Percentiles rank a stretch among this genome's conserved stretches.
These are phyloP conservation scores for Begonia fuchsioides DNA, from an alignment of 306 rosid genomes.

Conservation along the genomic window DNA sequence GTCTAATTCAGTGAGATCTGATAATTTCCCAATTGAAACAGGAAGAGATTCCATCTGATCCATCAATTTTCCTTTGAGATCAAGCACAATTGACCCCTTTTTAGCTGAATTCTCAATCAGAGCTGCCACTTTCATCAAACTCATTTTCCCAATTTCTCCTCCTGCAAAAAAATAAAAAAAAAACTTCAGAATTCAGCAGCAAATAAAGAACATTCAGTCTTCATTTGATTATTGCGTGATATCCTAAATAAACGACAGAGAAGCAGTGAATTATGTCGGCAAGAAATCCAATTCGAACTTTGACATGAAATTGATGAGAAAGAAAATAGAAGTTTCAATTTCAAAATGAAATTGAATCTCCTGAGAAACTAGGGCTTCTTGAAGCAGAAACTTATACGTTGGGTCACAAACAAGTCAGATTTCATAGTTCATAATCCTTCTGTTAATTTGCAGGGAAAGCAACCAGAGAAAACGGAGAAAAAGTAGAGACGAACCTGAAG, in stretches of 20 bases:
- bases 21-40: slow-evolving; percentile 66
- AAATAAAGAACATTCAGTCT: neutral
- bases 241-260: no score
- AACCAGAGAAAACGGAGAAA: neutral
- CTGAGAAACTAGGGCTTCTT: no score
- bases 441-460: neutral
- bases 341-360: no score
- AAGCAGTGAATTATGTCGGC: no score
- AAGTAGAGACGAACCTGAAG: slow-evolving; percentile 33
- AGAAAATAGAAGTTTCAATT: no score
- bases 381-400: no score
- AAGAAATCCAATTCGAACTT: no score
- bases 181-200: neutral
- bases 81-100: slow-evolving; percentile 38
- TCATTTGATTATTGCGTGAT: no score
- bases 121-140: slow-evolving; percentile 77
- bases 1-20: slow-evolving; percentile 43
- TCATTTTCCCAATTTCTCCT: slow-evolving; percentile 48
- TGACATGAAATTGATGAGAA: no score
- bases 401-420: no score
- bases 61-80: slow-evolving; percentile 62
- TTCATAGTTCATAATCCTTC: neutral
- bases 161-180: slow-evolving; percentile 13
- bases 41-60: slow-evolving; percentile 90
- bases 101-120: slow-evolving; percentile 55